Evolutionary conservation across 495 filamentous ascomycete genomes (phyloP).

Genomic region (Aspergillus saccharolyticus): DNA sequence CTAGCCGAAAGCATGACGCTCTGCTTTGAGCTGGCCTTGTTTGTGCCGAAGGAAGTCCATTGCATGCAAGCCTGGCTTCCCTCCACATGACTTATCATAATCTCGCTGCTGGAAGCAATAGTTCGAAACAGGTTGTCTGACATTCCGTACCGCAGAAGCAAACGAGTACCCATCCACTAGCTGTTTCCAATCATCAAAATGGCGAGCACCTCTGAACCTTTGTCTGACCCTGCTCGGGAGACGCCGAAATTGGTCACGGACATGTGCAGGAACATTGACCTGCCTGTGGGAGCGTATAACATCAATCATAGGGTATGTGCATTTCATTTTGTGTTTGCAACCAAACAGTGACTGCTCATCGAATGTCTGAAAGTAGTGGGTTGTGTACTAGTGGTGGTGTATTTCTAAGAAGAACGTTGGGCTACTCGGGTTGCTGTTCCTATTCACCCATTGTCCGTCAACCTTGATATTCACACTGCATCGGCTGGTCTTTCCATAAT

Average conservation of each 20-base stretch:
- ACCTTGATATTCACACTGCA: not conserved
- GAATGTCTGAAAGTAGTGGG: not conserved
- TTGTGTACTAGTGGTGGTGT: not conserved
- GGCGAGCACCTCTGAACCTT: not conserved
- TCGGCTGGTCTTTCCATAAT: no score
- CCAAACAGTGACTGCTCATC: not conserved
- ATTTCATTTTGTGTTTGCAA: constrained; percentile 1
- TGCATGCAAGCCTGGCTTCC: not conserved
- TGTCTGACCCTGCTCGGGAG: constrained; percentile 23
- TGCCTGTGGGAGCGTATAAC: constrained; percentile 22
- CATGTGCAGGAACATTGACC: constrained; percentile 26
- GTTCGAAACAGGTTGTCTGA: not conserved
- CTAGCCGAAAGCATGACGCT: no score
- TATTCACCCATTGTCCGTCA: not conserved
- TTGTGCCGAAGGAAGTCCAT: not conserved
- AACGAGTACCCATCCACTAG: not conserved
- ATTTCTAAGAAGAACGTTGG: not conserved
- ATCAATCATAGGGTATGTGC: constrained; percentile 26
- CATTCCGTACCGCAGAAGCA: not conserved
- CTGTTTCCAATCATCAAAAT: not conserved
- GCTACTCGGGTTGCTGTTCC: not conserved
- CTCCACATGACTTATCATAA: not conserved
- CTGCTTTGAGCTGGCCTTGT: no score
- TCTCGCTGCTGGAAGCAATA: no score
- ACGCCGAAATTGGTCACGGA: constrained; percentile 17